Percentiles rank a stretch among this genome's conserved stretches.
Conservation (phyloP, 73 alveolate genomes). For the Symbiodinium natans region DNA sequence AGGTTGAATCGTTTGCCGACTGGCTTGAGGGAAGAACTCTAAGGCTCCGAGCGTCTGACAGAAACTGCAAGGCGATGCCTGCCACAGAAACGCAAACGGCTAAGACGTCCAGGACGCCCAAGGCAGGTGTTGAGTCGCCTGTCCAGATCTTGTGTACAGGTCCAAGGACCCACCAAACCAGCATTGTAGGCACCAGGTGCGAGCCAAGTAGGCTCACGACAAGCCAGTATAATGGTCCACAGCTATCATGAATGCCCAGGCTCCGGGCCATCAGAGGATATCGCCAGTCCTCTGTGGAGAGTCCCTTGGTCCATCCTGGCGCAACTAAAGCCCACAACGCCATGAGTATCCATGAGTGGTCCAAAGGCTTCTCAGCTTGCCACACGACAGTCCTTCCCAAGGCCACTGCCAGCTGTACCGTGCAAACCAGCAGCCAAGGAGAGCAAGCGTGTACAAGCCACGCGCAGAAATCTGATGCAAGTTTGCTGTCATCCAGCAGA, state of each 20-base stretch:
- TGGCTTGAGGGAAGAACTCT: neutral
- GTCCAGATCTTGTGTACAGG: neutral
- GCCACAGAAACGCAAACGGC: neutral
- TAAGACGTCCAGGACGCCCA: neutral
- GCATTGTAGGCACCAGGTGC: conserved; percentile 12
- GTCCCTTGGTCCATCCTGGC: conserved; percentile 12
- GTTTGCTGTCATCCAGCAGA: neutral
- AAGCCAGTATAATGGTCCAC: neutral
- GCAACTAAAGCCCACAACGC: too few species aligned
- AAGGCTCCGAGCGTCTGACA: neutral
- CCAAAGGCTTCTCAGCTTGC: too few species aligned
- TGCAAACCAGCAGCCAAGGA: neutral
- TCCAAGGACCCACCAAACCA: conserved; percentile 23
- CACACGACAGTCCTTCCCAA: conserved; percentile 8
- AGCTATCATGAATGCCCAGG: conserved; percentile 22
- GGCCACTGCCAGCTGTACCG: conserved; percentile 40
- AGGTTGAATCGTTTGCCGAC: too few species aligned
- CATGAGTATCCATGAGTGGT: too few species aligned
- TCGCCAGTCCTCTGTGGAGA: conserved; percentile 21
- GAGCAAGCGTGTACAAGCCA: neutral
- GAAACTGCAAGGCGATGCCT: conserved; percentile 26
- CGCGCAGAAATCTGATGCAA: neutral
- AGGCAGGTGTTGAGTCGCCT: neutral
- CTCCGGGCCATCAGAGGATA: conserved; percentile 23
- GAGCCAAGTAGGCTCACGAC: conserved; percentile 16